Evolutionary conservation across 192 early-diverging fungal species (phyloP).

Genomic region (Entomortierella parvispora): DNA sequence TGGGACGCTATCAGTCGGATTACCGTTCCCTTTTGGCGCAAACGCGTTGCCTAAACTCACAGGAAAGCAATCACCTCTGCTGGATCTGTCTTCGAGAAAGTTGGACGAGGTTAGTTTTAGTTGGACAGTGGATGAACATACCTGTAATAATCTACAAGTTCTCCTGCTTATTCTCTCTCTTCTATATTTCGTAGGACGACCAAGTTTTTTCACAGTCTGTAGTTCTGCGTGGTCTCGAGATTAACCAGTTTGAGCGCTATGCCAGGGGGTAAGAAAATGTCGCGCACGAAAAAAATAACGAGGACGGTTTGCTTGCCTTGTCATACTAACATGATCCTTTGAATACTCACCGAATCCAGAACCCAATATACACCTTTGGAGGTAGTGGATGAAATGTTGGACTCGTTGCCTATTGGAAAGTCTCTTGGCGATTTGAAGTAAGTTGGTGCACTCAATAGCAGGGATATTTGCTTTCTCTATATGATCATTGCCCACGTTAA

Average conservation of each 20-base stretch:
- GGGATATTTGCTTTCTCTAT: neutral
- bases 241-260: constrained; percentile 31
- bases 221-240: constrained; percentile 36
- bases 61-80: constrained; percentile 21
- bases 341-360: neutral
- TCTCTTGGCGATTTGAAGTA: constrained; percentile 38
- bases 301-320: neutral
- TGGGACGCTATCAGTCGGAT: constrained; percentile 38
- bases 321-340: neutral
- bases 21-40: constrained; percentile 55
- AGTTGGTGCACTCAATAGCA: no score
- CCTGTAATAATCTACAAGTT: neutral
- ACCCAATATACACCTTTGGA: constrained; percentile 34
- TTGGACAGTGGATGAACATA: neutral
- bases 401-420: constrained; percentile 36
- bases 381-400: constrained; percentile 33
- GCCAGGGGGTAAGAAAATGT: constrained; percentile 20
- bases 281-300: neutral
- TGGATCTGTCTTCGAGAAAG: constrained; percentile 23
- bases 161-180: neutral
- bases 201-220: constrained; percentile 44
- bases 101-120: constrained; percentile 12
- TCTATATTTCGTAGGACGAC: constrained; percentile 31
- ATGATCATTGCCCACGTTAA: neutral
- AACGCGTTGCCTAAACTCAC: constrained; percentile 10